These are phyloP conservation scores for Pythium oligandrum DNA, from an alignment of 352 stramenopile species.

Conservation along the genomic window DNA sequence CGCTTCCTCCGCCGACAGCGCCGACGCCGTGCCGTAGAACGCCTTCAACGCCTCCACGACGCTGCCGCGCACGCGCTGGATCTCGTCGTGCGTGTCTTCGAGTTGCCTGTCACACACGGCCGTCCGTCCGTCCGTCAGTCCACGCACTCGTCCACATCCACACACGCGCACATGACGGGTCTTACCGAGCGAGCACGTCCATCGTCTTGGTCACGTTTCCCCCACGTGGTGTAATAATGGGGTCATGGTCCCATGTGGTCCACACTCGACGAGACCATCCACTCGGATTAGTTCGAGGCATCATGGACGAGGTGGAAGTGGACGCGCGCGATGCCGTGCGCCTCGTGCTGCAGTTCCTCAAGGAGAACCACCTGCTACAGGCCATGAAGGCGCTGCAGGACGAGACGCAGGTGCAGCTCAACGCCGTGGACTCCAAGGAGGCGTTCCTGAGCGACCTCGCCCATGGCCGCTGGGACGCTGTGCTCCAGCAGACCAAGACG, in stretches of 20 bases:
- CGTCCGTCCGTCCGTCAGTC: too few species aligned
- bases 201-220: conserved; percentile 5
- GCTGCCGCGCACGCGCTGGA: conserved; percentile 41
- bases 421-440: conserved; percentile 85
- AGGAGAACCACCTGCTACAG: conserved; percentile 85
- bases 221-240: background rate
- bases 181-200: conserved; percentile 22
- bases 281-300: conserved; percentile 2
- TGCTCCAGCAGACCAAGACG: conserved; percentile 83
- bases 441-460: conserved; percentile 73
- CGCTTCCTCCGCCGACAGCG: conserved; percentile 57
- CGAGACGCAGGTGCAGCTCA: conserved; percentile 84
- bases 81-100: conserved; percentile 62
- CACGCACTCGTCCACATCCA: too few species aligned
- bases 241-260: background rate
- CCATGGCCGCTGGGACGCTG: conserved; percentile 83
- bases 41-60: conserved; percentile 54
- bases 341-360: conserved; percentile 90
- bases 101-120: conserved; percentile 35
- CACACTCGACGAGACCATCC: background rate
- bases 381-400: conserved; percentile 84
- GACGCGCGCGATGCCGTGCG: conserved; percentile 78
- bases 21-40: conserved; percentile 57
- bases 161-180: too few species aligned
- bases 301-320: conserved; percentile 35